Conservation (phyloP, 768 basidiomycete genomes). For the Gautieria morchelliformis region DNA sequence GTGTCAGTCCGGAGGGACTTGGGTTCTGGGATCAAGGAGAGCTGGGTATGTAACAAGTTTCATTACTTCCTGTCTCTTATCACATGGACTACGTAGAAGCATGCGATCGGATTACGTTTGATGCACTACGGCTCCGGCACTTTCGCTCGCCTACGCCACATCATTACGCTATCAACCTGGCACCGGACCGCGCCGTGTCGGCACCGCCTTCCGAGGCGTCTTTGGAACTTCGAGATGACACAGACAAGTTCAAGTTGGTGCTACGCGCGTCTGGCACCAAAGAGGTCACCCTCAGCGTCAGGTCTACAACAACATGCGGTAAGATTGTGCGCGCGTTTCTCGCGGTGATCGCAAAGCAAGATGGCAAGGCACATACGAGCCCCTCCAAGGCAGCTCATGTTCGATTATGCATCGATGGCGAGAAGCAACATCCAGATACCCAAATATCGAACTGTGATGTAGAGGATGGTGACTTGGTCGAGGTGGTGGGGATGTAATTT, state of each 20-base stretch:
- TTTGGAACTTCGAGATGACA: slow-evolving; percentile 23
- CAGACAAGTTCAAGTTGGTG: slow-evolving; percentile 53
- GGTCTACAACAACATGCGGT: slow-evolving; percentile 66
- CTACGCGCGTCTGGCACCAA: slow-evolving; percentile 50
- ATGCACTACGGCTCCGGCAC: slow-evolving; percentile 43
- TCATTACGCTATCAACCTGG: slow-evolving; percentile 14
- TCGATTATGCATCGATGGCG: slow-evolving; percentile 79
- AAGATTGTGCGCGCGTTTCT: slow-evolving; percentile 70
- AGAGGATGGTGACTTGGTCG: slow-evolving; percentile 75
- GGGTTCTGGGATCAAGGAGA: slow-evolving; percentile 61
- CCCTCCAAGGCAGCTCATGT: slow-evolving; percentile 40
- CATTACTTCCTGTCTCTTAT: background rate
- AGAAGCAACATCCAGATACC: slow-evolving; percentile 47
- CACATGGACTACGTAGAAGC: slow-evolving; percentile 38
- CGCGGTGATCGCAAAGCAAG: slow-evolving; percentile 16
- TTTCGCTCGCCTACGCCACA: slow-evolving; percentile 18
- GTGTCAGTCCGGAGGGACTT: slow-evolving; percentile 56
- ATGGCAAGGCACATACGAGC: slow-evolving; percentile 15
- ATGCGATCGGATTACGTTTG: slow-evolving; percentile 51
- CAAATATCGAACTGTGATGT: slow-evolving; percentile 60
- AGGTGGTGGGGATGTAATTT: slow-evolving; percentile 50
- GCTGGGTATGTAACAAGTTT: slow-evolving; percentile 37
- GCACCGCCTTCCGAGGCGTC: slow-evolving; percentile 18
- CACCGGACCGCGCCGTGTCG: slow-evolving; percentile 13
- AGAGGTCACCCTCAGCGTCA: slow-evolving; percentile 56